Conservation (phyloP, 352 stramenopile species). For the Globisporangium nunn region DNA sequence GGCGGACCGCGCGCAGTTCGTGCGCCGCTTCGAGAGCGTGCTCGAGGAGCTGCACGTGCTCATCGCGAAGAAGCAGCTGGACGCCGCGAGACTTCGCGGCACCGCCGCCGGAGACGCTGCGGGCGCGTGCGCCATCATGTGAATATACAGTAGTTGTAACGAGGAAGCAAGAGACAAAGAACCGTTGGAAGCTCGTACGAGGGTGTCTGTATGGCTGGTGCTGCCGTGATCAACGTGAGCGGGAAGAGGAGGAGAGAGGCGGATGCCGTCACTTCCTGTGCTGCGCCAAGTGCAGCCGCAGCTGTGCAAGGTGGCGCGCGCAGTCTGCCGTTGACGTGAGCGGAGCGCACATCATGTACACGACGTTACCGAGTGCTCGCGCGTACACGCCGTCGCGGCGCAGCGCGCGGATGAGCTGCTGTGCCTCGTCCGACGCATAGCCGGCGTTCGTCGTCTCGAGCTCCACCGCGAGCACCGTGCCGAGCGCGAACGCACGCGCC, state of each 20-base stretch:
- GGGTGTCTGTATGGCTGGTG: background rate
- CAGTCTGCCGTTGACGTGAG: constrained; percentile 62
- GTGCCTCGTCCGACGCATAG: constrained; percentile 61
- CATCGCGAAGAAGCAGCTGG: constrained; percentile 43
- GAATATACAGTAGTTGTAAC: background rate
- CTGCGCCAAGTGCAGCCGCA: constrained; percentile 39
- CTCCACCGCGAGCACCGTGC: constrained; percentile 74
- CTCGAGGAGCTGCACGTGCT: constrained; percentile 57
- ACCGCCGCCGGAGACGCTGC: too few species aligned
- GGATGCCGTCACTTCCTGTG: constrained; percentile 1
- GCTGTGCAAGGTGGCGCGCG: constrained; percentile 39
- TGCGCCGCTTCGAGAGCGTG: constrained; percentile 45
- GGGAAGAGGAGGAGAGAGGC: too few species aligned
- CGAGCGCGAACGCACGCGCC: constrained; percentile 62
- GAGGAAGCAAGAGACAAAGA: background rate
- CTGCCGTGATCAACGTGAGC: background rate
- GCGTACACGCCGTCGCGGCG: constrained; percentile 68
- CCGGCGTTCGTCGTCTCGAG: constrained; percentile 45
- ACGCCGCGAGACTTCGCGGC: constrained; percentile 8
- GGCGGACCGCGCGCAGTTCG: constrained; percentile 55
- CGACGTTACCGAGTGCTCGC: constrained; percentile 70
- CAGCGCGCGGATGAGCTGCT: constrained; percentile 53
- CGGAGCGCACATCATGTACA: constrained; percentile 85
- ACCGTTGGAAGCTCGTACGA: background rate
- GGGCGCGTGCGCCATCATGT: constrained; percentile 7